Evolutionary conservation across 805 yeast genomes (phyloP).

Genomic region (Hanseniaspora vineae): DNA sequence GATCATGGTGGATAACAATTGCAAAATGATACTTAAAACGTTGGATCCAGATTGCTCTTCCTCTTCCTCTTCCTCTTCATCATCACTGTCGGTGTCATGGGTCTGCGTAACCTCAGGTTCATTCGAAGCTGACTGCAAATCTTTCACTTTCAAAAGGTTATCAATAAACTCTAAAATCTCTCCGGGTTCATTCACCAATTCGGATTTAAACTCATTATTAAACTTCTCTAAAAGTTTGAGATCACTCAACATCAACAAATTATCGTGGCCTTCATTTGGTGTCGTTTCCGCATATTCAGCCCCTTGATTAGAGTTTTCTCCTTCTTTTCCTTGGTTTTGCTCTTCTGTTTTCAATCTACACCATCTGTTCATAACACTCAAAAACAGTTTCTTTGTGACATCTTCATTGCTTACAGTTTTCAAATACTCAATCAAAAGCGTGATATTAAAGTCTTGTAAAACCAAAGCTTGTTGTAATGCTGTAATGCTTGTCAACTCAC

Average conservation of each 20-base stretch:
- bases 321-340: constrained; percentile 5
- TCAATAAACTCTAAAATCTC: constrained; percentile 42
- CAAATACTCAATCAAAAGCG: constrained; percentile 31
- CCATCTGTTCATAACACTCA: constrained; percentile 49
- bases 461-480: constrained; percentile 26
- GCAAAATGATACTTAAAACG: constrained; percentile 23
- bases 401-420: constrained; percentile 31
- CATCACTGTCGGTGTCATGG: constrained; percentile 12
- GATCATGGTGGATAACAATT: constrained; percentile 26
- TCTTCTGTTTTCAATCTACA: constrained; percentile 19
- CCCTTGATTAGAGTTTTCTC: no score
- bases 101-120: no score
- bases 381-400: constrained; percentile 34
- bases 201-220: constrained; percentile 43
- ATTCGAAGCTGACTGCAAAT: constrained; percentile 22
- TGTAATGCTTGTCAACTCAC: constrained; percentile 1
- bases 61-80: constrained; percentile 19
- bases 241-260: constrained; percentile 44
- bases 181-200: constrained; percentile 30
- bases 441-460: constrained; percentile 32
- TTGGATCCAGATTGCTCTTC: constrained; percentile 9
- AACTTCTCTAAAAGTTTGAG: constrained; percentile 52
- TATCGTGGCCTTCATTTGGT: constrained; percentile 23
- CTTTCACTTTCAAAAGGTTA: constrained; percentile 24
- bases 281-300: no score